Conservation (phyloP, 1,284 basidiomycete species). For the Pascua guehoae region DNA sequence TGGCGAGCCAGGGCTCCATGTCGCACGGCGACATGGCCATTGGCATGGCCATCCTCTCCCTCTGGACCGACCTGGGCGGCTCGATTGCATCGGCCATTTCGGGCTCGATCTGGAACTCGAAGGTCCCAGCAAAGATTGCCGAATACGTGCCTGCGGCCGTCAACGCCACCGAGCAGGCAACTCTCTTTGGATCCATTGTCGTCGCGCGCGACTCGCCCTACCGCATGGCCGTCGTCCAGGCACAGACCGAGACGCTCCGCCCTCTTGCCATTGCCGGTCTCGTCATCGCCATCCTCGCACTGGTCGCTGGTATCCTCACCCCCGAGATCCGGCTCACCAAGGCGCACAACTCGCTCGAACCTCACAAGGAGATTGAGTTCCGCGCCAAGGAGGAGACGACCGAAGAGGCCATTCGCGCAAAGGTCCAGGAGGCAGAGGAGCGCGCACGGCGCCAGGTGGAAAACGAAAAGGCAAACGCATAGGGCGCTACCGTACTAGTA, state of each 20-base stretch:
- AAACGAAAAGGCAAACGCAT: no score
- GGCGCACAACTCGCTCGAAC: conserved; percentile 33
- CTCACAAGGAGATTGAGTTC: conserved; percentile 26
- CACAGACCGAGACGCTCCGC: conserved; percentile 24
- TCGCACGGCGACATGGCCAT: conserved; percentile 48
- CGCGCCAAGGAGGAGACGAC: conserved; percentile 16
- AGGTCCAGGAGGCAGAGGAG: conserved; percentile 20
- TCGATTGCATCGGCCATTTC: conserved; percentile 42
- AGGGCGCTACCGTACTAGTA: no score
- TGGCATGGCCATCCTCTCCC: conserved; percentile 42
- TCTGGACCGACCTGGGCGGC: conserved; percentile 48
- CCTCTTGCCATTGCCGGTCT: conserved; percentile 23
- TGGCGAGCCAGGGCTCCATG: conserved; percentile 46
- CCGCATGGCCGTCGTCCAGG: conserved; percentile 21
- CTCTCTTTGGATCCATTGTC: conserved; percentile 23
- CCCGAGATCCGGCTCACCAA: conserved; percentile 30
- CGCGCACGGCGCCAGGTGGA: conserved; percentile 13
- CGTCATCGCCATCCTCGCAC: conserved; percentile 19
- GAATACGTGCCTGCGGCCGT: conserved; percentile 23
- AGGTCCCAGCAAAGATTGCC: conserved; percentile 25
- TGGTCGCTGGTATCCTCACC: conserved; percentile 20
- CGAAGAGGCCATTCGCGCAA: conserved; percentile 19
- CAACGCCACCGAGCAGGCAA: conserved; percentile 20
- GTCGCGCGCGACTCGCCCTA: conserved; percentile 26
- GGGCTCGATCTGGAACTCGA: conserved; percentile 37